A percentile compares a stretch with the other conserved stretches of the same genome.
Conservation (phyloP, 768 basidiomycete species). For the Psilocybe azurescens region DNA sequence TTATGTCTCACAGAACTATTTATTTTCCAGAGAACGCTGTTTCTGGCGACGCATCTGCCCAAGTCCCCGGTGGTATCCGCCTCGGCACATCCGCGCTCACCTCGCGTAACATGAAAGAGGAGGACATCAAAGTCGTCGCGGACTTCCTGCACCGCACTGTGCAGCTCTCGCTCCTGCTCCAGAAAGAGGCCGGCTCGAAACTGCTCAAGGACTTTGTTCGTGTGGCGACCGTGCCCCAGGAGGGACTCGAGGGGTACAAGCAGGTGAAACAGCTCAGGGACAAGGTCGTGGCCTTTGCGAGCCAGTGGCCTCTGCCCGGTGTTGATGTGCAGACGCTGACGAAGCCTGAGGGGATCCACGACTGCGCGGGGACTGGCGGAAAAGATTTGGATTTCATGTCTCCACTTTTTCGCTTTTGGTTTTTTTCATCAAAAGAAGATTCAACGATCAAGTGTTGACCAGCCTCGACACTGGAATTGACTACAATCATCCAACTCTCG, state of each 20-base stretch:
- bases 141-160: slow-evolving; percentile 94
- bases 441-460: too few relatives aligned
- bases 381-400: too few relatives aligned
- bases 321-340: slow-evolving; percentile 54
- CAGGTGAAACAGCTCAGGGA: slow-evolving; percentile 75
- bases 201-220: slow-evolving; percentile 95
- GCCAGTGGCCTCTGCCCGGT: slow-evolving; percentile 92
- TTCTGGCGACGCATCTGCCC: slow-evolving; percentile 94
- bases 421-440: too few relatives aligned
- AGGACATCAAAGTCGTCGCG: slow-evolving; percentile 86
- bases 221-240: slow-evolving; percentile 69
- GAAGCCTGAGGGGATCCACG: slow-evolving; percentile 69
- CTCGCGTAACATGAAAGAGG: slow-evolving; percentile 91
- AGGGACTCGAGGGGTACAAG: slow-evolving; percentile 73
- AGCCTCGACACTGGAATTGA: too few relatives aligned
- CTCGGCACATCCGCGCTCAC: slow-evolving; percentile 95
- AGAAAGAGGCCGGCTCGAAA: slow-evolving; percentile 95
- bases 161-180: slow-evolving; percentile 86
- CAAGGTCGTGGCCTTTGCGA: slow-evolving; percentile 85
- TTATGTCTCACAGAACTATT: neutral
- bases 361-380: too few relatives aligned
- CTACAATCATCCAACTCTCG: slow-evolving; percentile 56
- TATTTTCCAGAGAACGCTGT: slow-evolving; percentile 86
- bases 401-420: too few relatives aligned
- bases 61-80: slow-evolving; percentile 96